A percentile compares a stretch with the other conserved stretches of the same genome.
Conservation (phyloP, 1,284 basidiomycete genomes). For the Apiotrichum gracile region DNA sequence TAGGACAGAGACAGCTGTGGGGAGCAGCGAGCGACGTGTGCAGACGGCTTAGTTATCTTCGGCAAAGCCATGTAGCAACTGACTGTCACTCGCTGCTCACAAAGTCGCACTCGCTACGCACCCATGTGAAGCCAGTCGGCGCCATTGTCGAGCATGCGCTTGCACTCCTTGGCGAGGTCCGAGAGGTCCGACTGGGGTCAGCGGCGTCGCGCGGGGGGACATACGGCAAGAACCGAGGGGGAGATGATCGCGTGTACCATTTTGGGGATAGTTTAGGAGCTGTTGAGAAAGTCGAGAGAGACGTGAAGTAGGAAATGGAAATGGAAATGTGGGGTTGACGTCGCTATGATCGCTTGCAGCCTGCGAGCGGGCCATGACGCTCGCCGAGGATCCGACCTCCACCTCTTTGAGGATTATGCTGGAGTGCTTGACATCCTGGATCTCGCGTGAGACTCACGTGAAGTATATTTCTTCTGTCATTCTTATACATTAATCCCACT, state of each 20-base stretch:
- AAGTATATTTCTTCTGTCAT: neutral
- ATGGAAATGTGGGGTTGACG: neutral
- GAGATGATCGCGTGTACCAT: conserved; percentile 85
- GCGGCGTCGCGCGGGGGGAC: conserved; percentile 2
- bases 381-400: too few species aligned
- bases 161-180: conserved; percentile 82
- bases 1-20: neutral
- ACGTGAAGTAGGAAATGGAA: neutral
- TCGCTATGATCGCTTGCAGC: neutral
- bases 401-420: too few species aligned
- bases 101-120: too few species aligned
- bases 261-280: conserved; percentile 9
- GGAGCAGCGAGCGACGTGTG: too few species aligned
- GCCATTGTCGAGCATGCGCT: conserved; percentile 82
- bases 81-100: too few species aligned
- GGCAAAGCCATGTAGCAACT: too few species aligned
- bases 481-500: neutral
- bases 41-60: too few species aligned
- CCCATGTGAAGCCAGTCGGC: conserved; percentile 93
- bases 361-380: too few species aligned
- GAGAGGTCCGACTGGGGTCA: conserved; percentile 71
- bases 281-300: neutral
- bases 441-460: neutral
- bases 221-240: conserved; percentile 73
- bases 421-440: too few species aligned